Evolutionary conservation across 495 filamentous ascomycete species (phyloP), one percentile per base, ranked within the genome.

Genomic region (Aspergillus diversus): DNA sequence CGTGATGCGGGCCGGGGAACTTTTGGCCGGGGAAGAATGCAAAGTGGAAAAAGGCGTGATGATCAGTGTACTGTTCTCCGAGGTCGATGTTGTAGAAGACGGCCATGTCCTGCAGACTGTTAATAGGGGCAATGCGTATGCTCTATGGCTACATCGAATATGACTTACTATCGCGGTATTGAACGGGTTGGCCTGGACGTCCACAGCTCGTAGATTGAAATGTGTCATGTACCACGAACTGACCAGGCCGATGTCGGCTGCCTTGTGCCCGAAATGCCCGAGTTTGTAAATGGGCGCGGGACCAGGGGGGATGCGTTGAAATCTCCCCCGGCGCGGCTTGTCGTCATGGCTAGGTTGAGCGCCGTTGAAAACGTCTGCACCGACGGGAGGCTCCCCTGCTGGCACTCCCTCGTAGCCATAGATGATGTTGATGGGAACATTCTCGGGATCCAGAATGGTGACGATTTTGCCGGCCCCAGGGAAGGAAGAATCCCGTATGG

Each of bases 11-110:
- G 8, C 39, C 39, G 5, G 39, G 39, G 8, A 13, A 43, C 39
- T 43, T 43, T 11, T 43, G 39, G 8, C 39, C 39, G 5, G 39
- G 39, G 39, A 43, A 43, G 39, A 43, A 43, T 0, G 39, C 39
- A 43, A 43, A 43, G 39, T 43, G 39, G 39, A 43, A 43, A 8
- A 43, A 43, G 5, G 39, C 39, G 8, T 43, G 39, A 8, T 43
- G 39, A 12, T 43, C 39, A 8, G 5, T 43, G 39, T 7, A 43
- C 7, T 12, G 39, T 43, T 43, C 39, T 43, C 39, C 39, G 39
- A 43, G 39, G 39, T 43, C 39, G 39, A 43, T 43, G 39, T 43
- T 43, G 8, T 43, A 43, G 39, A 43, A 43, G 39, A 43, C 39
- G 39, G 39, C 39, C 39, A 43, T 43, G 8, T 43, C 39, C 39